phyloP scores from a whole-genome alignment of 768 basidiomycete species.

The Boletales sp. region DNA sequence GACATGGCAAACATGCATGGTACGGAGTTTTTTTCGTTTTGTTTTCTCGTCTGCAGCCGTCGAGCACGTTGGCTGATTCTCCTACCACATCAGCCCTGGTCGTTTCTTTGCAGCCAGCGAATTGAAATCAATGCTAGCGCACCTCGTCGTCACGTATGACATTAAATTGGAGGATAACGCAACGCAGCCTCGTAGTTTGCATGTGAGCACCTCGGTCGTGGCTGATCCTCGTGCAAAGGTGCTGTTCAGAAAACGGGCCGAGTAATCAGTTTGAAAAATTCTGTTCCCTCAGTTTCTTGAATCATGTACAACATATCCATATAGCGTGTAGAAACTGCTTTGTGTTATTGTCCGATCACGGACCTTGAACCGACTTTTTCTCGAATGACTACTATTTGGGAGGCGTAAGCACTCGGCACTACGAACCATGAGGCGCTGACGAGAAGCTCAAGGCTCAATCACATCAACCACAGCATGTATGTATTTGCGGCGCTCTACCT shows the following conservation, averaged over 20 bases:
- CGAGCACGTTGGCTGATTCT: too few relatives aligned
- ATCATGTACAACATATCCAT: too few relatives aligned
- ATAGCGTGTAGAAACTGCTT: too few relatives aligned
- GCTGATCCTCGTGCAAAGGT: slow-evolving; percentile 8
- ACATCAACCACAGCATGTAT: not conserved
- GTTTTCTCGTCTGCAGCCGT: too few relatives aligned
- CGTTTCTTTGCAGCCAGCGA: slow-evolving; percentile 8
- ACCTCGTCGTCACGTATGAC: slow-evolving; percentile 14
- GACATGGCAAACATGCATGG: slow-evolving; percentile 22
- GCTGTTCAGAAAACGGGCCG: slow-evolving; percentile 11
- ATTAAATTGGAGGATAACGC: slow-evolving; percentile 10
- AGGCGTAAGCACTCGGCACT: too few relatives aligned
- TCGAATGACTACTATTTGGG: too few relatives aligned
- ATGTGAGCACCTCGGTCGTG: not conserved
- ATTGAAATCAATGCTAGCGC: slow-evolving; percentile 17
- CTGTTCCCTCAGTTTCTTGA: too few relatives aligned
- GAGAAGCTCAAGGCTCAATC: not conserved
- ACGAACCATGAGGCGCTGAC: too few relatives aligned
- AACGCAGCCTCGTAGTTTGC: not conserved
- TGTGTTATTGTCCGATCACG: too few relatives aligned
- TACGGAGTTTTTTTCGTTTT: not conserved
- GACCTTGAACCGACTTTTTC: too few relatives aligned
- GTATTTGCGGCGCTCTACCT: too few relatives aligned
- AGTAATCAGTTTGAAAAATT: not conserved
- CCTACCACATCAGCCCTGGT: slow-evolving; percentile 6